phyloP scores from a whole-genome alignment of 768 basidiomycete species.

The Flagelloscypha sp. region DNA sequence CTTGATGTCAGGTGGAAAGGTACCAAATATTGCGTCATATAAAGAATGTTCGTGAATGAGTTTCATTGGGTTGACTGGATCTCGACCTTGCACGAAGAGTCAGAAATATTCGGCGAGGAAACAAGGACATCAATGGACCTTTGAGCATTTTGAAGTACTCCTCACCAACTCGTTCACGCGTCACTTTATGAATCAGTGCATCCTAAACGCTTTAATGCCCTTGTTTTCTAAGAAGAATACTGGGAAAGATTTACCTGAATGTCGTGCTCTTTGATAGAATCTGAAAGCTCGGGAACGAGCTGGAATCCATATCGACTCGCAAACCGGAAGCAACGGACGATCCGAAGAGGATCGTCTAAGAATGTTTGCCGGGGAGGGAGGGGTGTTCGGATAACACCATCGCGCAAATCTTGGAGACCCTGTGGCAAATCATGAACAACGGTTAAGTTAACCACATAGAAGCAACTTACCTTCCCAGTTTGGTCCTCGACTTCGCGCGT shows the following conservation, averaged over 20 bases:
- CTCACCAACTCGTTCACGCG: constrained; percentile 84
- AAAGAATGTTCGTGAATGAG: constrained; percentile 70
- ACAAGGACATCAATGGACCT: constrained; percentile 34
- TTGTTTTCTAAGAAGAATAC: background rate
- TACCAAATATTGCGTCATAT: constrained; percentile 56
- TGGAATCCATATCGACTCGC: constrained; percentile 84
- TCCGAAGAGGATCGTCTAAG: constrained; percentile 85
- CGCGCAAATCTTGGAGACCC: constrained; percentile 79
- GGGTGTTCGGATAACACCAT: constrained; percentile 81
- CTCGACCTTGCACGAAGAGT: constrained; percentile 41
- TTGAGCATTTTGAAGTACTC: constrained; percentile 93
- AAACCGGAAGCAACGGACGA: constrained; percentile 87
- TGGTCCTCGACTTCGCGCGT: constrained; percentile 78
- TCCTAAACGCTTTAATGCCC: constrained; percentile 25
- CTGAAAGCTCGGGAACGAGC: constrained; percentile 58
- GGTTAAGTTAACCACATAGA: background rate
- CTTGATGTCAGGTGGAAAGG: constrained; percentile 37
- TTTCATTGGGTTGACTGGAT: constrained; percentile 66
- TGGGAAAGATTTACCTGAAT: constrained; percentile 46
- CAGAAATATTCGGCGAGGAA: constrained; percentile 2
- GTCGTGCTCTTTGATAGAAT: constrained; percentile 48
- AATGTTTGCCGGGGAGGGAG: constrained; percentile 84
- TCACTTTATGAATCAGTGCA: constrained; percentile 71
- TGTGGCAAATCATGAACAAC: constrained; percentile 16
- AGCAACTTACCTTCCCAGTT: constrained; percentile 55